These are phyloP conservation scores for Elaeis guineensis DNA, from an alignment of 176 grass and related monocot species.

Conservation along the genomic window DNA sequence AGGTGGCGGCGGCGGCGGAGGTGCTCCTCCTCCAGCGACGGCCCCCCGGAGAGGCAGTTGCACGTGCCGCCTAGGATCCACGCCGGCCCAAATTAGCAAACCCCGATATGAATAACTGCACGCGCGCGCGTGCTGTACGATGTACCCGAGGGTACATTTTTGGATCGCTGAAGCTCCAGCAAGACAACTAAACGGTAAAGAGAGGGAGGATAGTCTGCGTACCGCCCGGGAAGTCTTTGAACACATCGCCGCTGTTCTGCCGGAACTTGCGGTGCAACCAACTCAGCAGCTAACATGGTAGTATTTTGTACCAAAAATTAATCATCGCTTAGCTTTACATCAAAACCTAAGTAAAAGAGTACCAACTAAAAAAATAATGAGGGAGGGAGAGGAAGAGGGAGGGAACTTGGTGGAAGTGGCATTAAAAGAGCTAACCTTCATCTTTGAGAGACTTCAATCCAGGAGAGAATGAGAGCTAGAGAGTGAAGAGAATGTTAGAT, in stretches of 20 bases:
- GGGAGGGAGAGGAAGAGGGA: too few relatives aligned
- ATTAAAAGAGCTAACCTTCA: too few relatives aligned
- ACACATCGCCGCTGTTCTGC: conserved; percentile 57
- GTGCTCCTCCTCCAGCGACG: conserved; percentile 30
- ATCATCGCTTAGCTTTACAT: too few relatives aligned
- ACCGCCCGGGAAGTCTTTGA: conserved; percentile 50
- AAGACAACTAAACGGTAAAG: background rate
- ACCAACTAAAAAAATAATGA: too few relatives aligned
- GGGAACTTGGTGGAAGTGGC: too few relatives aligned
- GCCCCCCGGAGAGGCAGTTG: conserved; percentile 44
- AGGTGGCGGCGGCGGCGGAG: background rate
- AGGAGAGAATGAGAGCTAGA: too few relatives aligned
- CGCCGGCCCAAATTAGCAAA: background rate
- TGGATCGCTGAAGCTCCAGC: background rate
- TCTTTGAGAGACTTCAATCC: too few relatives aligned
- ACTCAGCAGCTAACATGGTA: conserved; percentile 47
- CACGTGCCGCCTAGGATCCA: conserved; percentile 41
- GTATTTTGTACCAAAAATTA: too few relatives aligned
- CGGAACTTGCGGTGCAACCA: conserved; percentile 96
- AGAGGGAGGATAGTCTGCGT: conserved; percentile 24
- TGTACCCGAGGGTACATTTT: background rate
- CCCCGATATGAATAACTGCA: background rate
- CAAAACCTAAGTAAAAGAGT: too few relatives aligned
- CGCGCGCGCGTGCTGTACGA: background rate
- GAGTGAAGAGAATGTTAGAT: too few relatives aligned